These are phyloP conservation scores for Ganoderma lingzhi DNA, from an alignment of 1,284 basidiomycete genomes.

Conservation along the genomic window DNA sequence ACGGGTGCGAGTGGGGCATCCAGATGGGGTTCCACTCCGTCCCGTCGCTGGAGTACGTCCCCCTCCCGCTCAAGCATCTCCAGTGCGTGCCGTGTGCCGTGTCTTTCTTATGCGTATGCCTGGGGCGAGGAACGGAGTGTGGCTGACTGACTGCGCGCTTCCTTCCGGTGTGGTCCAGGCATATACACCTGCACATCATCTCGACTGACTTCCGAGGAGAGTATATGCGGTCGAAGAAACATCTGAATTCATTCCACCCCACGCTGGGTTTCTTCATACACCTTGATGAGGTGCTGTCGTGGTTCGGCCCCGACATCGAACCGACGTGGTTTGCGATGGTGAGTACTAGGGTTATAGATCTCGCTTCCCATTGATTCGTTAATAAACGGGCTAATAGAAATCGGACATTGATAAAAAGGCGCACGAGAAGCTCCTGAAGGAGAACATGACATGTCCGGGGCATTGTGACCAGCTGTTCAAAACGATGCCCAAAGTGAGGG, in stretches of 20 bases:
- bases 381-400: constrained; percentile 50
- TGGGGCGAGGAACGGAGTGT: neutral
- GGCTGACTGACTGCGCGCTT: constrained; percentile 8
- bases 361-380: neutral
- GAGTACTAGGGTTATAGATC: constrained; percentile 33
- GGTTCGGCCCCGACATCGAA: constrained; percentile 75
- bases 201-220: constrained; percentile 84
- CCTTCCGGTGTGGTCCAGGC: constrained; percentile 54
- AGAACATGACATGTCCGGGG: constrained; percentile 69
- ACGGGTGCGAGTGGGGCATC: constrained; percentile 85
- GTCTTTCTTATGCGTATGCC: neutral
- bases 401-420: constrained; percentile 54
- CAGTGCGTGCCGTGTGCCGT: constrained; percentile 22
- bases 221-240: constrained; percentile 89
- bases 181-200: constrained; percentile 89
- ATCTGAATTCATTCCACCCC: constrained; percentile 95
- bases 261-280: constrained; percentile 87
- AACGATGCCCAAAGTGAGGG: constrained; percentile 83
- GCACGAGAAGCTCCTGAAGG: constrained; percentile 76
- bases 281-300: constrained; percentile 76
- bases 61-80: constrained; percentile 22
- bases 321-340: constrained; percentile 62
- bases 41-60: constrained; percentile 77
- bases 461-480: constrained; percentile 67
- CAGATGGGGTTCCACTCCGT: constrained; percentile 89